phyloP scores from a whole-genome alignment of 805 yeast species.

The Tetrapisispora phaffii region DNA sequence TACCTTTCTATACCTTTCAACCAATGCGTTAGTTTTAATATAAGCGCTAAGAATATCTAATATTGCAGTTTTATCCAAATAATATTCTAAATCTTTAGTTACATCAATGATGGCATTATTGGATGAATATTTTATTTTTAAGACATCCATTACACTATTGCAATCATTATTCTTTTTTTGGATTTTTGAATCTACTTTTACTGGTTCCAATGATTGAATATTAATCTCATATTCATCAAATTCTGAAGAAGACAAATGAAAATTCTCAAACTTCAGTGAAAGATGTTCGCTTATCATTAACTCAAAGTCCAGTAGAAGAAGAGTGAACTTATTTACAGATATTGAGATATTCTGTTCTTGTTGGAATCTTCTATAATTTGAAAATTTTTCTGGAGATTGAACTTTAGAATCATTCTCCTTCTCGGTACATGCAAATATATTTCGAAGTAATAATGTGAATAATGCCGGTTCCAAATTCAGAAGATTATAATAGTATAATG shows the following conservation, averaged over 20 bases:
- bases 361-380: slow-evolving; percentile 4
- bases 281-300: background rate
- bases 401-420: background rate
- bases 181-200: background rate
- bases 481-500: background rate
- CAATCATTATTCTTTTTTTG: no score
- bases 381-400: background rate
- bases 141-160: background rate
- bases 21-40: background rate
- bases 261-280: background rate
- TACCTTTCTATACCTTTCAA: background rate
- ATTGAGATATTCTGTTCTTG: slow-evolving; percentile 2
- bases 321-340: background rate
- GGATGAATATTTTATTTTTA: background rate
- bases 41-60: background rate
- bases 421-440: background rate
- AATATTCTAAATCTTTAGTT: background rate
- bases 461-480: background rate
- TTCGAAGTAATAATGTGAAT: background rate
- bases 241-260: background rate
- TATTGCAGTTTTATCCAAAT: background rate
- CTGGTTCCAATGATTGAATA: background rate
- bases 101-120: background rate
- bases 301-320: background rate
- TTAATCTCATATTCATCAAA: background rate